phyloP scores from a whole-genome alignment of 2,329 filamentous ascomycete species.

The Coleophoma eucalyptorum region DNA sequence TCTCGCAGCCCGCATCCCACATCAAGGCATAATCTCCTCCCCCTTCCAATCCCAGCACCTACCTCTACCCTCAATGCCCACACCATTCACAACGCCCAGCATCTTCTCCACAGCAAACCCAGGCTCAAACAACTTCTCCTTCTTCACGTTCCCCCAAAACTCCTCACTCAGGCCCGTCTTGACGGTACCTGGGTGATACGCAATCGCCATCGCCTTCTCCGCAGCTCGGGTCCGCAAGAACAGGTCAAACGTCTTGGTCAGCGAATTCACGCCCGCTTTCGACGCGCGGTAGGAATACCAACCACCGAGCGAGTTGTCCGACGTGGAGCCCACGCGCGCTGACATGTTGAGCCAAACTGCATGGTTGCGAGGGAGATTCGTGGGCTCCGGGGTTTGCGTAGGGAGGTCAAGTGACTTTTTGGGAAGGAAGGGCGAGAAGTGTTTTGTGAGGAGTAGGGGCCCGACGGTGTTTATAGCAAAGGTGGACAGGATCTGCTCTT shows the following conservation, averaged over 20 bases:
- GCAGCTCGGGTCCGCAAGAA: slow-evolving; percentile 54
- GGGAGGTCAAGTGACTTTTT: slow-evolving; percentile 42
- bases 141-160: slow-evolving; percentile 64
- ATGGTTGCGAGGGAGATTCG: slow-evolving; percentile 38
- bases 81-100: slow-evolving; percentile 49
- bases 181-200: slow-evolving; percentile 78
- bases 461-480: slow-evolving; percentile 72
- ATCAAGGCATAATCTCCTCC: slow-evolving; percentile 55
- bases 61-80: slow-evolving; percentile 50
- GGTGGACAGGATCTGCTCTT: slow-evolving; percentile 58
- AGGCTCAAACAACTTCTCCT: slow-evolving; percentile 60
- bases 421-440: slow-evolving; percentile 68
- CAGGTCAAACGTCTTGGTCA: slow-evolving; percentile 69
- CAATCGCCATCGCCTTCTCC: slow-evolving; percentile 62
- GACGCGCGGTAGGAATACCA: slow-evolving; percentile 80
- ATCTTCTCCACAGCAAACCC: slow-evolving; percentile 64
- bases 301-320: slow-evolving; percentile 69
- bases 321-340: slow-evolving; percentile 71
- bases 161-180: slow-evolving; percentile 68
- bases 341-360: slow-evolving; percentile 73
- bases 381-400: slow-evolving; percentile 8
- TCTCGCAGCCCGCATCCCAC: background rate
- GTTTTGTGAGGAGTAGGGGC: slow-evolving; percentile 72
- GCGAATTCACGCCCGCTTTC: slow-evolving; percentile 70
- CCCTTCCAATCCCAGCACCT: slow-evolving; percentile 69